Evolutionary conservation across 305 asterid genomes (phyloP), one percentile per base, ranked within the genome.

Genomic region (Fraxinus dipetala): DNA sequence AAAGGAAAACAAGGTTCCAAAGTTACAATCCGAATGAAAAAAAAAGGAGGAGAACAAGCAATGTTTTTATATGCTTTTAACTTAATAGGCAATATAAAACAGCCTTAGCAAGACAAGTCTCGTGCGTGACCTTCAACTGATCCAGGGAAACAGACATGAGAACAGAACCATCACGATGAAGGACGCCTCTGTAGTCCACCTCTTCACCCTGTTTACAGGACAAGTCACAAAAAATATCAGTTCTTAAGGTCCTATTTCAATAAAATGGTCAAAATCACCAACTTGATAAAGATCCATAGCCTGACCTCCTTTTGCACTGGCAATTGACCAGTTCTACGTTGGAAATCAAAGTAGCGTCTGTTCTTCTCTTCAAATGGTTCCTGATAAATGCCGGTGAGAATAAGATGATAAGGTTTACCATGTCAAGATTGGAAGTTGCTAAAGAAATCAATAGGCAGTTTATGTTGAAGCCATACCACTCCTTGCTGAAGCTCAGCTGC

Each of bases 151-250:
- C 92, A 5, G 99, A 88, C 99, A 96, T 90, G 86, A 96, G 89
- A 85, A 96, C 98, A 14, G 98, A 96, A 76, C 99, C 99, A 91
- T 96, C 99, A 84, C 98, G 98, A 85, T 95, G 99, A 85, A 96
- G 94, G 78, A 87, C 97, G 26, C 98, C 98, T 85, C 99, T 91
- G 85, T 86, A 96, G 82, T 96, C 99, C 76, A 96, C 99, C 82
- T 92, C 99, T 82, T 96, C 99, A 59, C 99, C 99, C 99, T 96
- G 87, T 78, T 79, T 79, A 74, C 78, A 8, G 38, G 77, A 70
- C 24, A 70, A 45, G 48, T 69, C 45, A 70, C 75, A 72, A 2
- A 31, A 24, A 38, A 65, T 51, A 81, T 79, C 30, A 83, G 79
- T 69, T 84, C 82, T 75, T 30, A 48, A 78, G 38, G 78, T 13